phyloP scores from a whole-genome alignment of 371 early-diverging fungal genomes.

The Mortierella sp. region DNA sequence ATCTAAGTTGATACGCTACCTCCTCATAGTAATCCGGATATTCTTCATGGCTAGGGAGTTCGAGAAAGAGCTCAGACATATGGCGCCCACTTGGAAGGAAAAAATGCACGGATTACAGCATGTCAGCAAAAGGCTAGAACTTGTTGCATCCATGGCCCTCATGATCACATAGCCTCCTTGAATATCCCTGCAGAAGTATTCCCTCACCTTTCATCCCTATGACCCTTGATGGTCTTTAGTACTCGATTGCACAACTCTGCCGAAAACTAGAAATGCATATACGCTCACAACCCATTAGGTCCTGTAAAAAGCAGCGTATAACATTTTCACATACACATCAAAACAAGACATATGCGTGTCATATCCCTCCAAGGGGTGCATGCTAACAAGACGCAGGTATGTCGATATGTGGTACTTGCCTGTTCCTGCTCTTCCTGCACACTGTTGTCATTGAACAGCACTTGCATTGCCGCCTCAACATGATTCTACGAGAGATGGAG shows the following conservation, averaged over 20 bases:
- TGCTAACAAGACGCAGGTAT: background rate
- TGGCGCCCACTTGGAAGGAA: slow-evolving; percentile 63
- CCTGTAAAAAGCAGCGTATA: background rate
- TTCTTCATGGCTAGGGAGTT: slow-evolving; percentile 77
- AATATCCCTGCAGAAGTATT: background rate
- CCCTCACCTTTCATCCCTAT: slow-evolving; percentile 39
- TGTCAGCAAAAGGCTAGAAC: background rate
- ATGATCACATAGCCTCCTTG: background rate
- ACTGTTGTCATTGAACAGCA: slow-evolving; percentile 1
- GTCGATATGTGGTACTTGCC: slow-evolving; percentile 1
- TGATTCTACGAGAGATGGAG: slow-evolving; percentile 7
- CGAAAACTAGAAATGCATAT: slow-evolving; percentile 26
- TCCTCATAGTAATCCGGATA: slow-evolving; percentile 94
- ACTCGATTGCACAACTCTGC: slow-evolving; percentile 37
- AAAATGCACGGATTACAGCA: background rate
- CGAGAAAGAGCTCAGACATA: slow-evolving; percentile 81
- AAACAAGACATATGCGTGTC: background rate
- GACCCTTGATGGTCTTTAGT: slow-evolving; percentile 30
- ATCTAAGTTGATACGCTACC: slow-evolving; percentile 56
- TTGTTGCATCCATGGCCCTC: background rate
- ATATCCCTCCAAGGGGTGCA: background rate
- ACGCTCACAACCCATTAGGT: background rate
- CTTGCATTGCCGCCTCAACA: background rate
- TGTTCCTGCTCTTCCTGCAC: slow-evolving; percentile 14
- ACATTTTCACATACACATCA: background rate